Conservation (phyloP, 2,329 filamentous ascomycete species). For the Stagonosporopsis vannaccii region DNA sequence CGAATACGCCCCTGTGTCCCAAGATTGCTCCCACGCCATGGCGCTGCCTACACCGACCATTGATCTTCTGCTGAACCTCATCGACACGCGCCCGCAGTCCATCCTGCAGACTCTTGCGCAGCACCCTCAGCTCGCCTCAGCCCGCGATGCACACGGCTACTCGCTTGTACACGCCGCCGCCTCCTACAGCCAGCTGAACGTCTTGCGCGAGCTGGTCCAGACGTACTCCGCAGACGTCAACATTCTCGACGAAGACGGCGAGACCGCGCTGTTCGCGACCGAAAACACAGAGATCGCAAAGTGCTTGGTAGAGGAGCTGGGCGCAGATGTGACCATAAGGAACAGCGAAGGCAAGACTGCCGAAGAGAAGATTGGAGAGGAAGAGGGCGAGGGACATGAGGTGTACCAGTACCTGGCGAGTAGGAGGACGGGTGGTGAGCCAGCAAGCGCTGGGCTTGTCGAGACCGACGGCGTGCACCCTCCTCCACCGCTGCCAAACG, state of each 20-base stretch:
- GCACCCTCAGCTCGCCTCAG: constrained; percentile 76
- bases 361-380: constrained; percentile 75
- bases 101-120: constrained; percentile 77
- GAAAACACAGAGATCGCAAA: constrained; percentile 82
- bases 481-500: constrained; percentile 73
- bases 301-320: constrained; percentile 82
- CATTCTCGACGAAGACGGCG: constrained; percentile 85
- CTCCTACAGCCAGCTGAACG: constrained; percentile 86
- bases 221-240: constrained; percentile 83
- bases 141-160: constrained; percentile 91
- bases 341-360: constrained; percentile 83
- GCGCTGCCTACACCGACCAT: constrained; percentile 50
- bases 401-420: constrained; percentile 73
- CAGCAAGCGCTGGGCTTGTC: constrained; percentile 28
- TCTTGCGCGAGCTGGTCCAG: constrained; percentile 76
- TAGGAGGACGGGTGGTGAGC: constrained; percentile 36
- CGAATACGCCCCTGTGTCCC: background rate
- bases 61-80: constrained; percentile 62
- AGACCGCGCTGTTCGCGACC: constrained; percentile 93
- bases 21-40: constrained; percentile 22
- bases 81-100: constrained; percentile 78
- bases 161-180: constrained; percentile 91
- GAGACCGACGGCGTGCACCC: constrained; percentile 38
- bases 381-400: constrained; percentile 78
- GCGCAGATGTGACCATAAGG: constrained; percentile 68